Base-by-base conservation (phyloP, 306 rosid species). In the Lablab purpureus region DNA sequence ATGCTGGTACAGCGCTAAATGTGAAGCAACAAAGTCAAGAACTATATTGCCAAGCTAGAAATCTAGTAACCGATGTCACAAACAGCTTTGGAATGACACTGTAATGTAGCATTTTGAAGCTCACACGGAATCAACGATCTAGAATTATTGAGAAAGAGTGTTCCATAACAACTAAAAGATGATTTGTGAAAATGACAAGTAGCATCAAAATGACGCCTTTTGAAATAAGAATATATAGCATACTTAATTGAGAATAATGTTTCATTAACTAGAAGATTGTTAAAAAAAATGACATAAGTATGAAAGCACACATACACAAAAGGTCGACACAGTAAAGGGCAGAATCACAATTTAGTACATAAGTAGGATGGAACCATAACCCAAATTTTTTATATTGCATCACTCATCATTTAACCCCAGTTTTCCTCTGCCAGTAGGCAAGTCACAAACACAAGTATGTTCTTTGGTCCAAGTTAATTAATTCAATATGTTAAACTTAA, bases 381-480 rank as follows among this genome's bases (percentile, higher is more conserved):
- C 80, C 55, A 81, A 9, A n/a, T 68, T 65, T 21, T 65, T 66
- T 46, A 10, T 60, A 47, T 66, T 56, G 76, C 32, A 54, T 34
- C 64, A 40, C 51, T 69, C 55, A 32, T 67, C 45, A 43, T 14
- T 10, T 45, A 65, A 37, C 28, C 71, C 15, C 13, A 21, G 37
- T 60, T 70, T 60, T 52, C 51, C 62, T 27, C 37, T 62, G 55
- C 66, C 43, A 50, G 50, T 70, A 37, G 23, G 46, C 17, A 54
- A 27, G 70, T 23, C 64, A 63, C 51, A 52, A 71, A 63, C 79
- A 62, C 71, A 56, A 41, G 51, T 82, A 43, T 21, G 54, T 62
- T 51, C 32, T 27, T 58, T 68, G 67, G 30, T 30, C 45, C 10
- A 67, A 45, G 46, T 52, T 64, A 50, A 58, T 34, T 28, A 79